Evolutionary conservation across 108 stramenopile genomes (phyloP).

Genomic region (Chaetoceros tenuissimus): DNA sequence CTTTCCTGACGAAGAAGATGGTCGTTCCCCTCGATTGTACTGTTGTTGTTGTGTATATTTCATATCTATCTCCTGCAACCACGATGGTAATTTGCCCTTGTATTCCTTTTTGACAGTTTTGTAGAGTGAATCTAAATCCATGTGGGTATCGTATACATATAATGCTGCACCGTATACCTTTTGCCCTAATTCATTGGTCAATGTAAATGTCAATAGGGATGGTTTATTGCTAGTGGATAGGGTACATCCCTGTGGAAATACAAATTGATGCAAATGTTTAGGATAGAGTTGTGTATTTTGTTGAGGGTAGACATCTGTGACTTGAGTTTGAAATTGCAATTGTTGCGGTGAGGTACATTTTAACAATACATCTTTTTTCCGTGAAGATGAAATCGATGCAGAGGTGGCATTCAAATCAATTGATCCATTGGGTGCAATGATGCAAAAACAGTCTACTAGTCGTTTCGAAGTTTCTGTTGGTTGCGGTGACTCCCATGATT

Average conservation of each 20-base stretch:
- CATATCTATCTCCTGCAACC: constrained; percentile 9
- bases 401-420: constrained; percentile 24
- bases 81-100: constrained; percentile 9
- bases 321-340: constrained; percentile 36
- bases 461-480: no score
- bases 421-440: constrained; percentile 24
- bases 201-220: constrained; percentile 63
- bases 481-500: no score
- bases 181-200: constrained; percentile 55
- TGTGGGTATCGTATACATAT: constrained; percentile 53
- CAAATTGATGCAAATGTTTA: constrained; percentile 52
- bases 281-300: constrained; percentile 38
- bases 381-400: neutral
- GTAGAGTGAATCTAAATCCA: constrained; percentile 21
- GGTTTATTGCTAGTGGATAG: constrained; percentile 26
- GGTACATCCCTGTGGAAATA: constrained; percentile 62
- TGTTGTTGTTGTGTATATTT: constrained; percentile 1
- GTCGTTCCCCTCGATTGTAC: neutral
- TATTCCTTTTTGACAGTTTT: constrained; percentile 22
- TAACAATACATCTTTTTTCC: constrained; percentile 12
- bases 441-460: constrained; percentile 60
- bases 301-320: constrained; percentile 63
- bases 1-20: no score
- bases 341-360: constrained; percentile 23
- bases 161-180: constrained; percentile 66